These are phyloP conservation scores for Diaporthe destruens DNA, from an alignment of 2,329 filamentous ascomycete species.

Conservation along the genomic window DNA sequence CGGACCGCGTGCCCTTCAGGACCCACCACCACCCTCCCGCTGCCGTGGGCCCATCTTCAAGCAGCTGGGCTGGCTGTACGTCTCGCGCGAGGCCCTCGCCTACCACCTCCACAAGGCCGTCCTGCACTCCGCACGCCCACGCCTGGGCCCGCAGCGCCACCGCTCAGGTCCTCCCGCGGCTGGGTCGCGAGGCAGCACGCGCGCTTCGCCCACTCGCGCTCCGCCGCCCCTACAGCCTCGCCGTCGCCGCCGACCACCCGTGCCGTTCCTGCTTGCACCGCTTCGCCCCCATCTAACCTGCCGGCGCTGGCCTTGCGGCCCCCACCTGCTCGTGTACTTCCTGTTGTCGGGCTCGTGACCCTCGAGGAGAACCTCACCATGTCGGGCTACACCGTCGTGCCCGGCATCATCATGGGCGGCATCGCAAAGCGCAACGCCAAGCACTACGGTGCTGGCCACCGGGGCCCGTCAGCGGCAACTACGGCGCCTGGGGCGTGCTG, in stretches of 20 bases:
- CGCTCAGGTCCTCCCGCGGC: slow-evolving; percentile 49
- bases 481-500: slow-evolving; percentile 70
- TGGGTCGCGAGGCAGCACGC: slow-evolving; percentile 57
- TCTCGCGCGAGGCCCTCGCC: slow-evolving; percentile 69
- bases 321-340: slow-evolving; percentile 80
- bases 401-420: slow-evolving; percentile 66
- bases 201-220: slow-evolving; percentile 64
- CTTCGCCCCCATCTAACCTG: slow-evolving; percentile 75
- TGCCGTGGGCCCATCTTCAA: slow-evolving; percentile 68
- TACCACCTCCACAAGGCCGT: slow-evolving; percentile 81
- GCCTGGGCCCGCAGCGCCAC: slow-evolving; percentile 22
- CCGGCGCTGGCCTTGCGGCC: slow-evolving; percentile 74
- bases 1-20: slow-evolving; percentile 58
- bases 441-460: slow-evolving; percentile 56
- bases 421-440: slow-evolving; percentile 51
- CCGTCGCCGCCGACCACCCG: slow-evolving; percentile 75
- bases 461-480: slow-evolving; percentile 67
- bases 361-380: slow-evolving; percentile 75
- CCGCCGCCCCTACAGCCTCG: slow-evolving; percentile 72
- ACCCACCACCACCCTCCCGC: slow-evolving; percentile 62
- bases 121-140: slow-evolving; percentile 66
- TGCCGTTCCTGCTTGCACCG: slow-evolving; percentile 74
- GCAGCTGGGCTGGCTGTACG: slow-evolving; percentile 59
- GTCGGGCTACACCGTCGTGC: slow-evolving; percentile 74
- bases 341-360: slow-evolving; percentile 71